phyloP scores from a whole-genome alignment of 441 rosid genomes.

The Corymbia citriodora region DNA sequence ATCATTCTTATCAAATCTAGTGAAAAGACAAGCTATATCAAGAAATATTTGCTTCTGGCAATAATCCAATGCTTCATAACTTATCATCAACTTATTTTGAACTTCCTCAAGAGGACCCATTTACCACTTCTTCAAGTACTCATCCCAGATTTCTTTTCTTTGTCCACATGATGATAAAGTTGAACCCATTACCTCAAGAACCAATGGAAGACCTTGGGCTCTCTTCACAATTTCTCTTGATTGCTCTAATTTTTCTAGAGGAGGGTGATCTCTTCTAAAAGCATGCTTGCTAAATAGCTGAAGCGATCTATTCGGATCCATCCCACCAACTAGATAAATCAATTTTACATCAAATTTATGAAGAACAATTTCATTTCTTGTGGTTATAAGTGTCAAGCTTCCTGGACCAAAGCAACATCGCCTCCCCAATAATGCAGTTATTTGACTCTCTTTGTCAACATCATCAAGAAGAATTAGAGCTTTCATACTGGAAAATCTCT shows the following conservation, averaged over 20 bases:
- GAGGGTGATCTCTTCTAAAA: neutral
- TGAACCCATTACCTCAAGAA: neutral
- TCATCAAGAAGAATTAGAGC: neutral
- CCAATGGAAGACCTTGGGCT: neutral
- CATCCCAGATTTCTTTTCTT: neutral
- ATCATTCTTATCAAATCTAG: neutral
- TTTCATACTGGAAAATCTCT: neutral
- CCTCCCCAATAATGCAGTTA: neutral
- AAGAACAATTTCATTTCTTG: neutral
- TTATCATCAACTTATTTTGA: neutral
- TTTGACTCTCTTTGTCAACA: neutral
- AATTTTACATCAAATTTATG: neutral
- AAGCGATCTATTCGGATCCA: neutral
- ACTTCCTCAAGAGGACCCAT: neutral
- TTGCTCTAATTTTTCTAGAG: neutral
- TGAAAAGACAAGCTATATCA: neutral
- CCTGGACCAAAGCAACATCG: neutral
- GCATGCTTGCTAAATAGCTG: neutral
- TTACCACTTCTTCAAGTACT: neutral
- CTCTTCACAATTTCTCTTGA: neutral
- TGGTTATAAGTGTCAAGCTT: neutral
- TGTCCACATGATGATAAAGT: neutral
- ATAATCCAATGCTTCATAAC: neutral
- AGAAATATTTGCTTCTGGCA: neutral
- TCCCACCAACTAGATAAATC: fast-evolving